phyloP scores from a whole-genome alignment of 1,284 basidiomycete species.

The Phellopilus nigrolimitatus region DNA sequence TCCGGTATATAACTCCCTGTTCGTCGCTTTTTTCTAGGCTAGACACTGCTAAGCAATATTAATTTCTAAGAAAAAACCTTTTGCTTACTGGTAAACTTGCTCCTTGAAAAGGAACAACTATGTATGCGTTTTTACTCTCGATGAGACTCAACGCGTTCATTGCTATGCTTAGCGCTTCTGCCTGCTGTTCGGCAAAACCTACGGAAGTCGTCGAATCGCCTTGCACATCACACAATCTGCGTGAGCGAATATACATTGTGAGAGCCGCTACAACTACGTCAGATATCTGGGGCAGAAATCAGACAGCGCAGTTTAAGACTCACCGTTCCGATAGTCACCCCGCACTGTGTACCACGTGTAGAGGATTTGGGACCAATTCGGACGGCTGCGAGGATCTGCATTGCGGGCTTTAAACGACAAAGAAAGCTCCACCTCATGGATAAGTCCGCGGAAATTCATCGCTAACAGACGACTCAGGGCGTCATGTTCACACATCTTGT shows the following conservation, averaged over 20 bases:
- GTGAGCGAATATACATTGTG: constrained; percentile 92
- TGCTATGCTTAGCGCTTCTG: constrained; percentile 79
- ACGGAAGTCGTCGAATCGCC: constrained; percentile 47
- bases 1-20: constrained; percentile 78
- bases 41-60: too few species aligned
- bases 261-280: constrained; percentile 68
- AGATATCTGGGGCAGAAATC: constrained; percentile 18
- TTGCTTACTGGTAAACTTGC: constrained; percentile 40
- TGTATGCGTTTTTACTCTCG: constrained; percentile 81
- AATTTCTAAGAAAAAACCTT: constrained; percentile 24
- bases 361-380: constrained; percentile 90
- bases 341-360: constrained; percentile 89
- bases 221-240: constrained; percentile 65
- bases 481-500: constrained; percentile 90
- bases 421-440: constrained; percentile 84
- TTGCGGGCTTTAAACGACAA: constrained; percentile 94
- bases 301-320: constrained; percentile 24
- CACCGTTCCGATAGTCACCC: constrained; percentile 87
- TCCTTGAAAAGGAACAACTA: constrained; percentile 52
- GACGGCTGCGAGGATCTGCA: constrained; percentile 80
- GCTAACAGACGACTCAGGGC: constrained; percentile 76
- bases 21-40: constrained; percentile 63
- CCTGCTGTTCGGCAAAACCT: constrained; percentile 67
- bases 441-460: constrained; percentile 83
- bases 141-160: constrained; percentile 88